Base-by-base conservation (phyloP, 2,329 filamentous ascomycete species). In the Fusarium sp. region DNA sequence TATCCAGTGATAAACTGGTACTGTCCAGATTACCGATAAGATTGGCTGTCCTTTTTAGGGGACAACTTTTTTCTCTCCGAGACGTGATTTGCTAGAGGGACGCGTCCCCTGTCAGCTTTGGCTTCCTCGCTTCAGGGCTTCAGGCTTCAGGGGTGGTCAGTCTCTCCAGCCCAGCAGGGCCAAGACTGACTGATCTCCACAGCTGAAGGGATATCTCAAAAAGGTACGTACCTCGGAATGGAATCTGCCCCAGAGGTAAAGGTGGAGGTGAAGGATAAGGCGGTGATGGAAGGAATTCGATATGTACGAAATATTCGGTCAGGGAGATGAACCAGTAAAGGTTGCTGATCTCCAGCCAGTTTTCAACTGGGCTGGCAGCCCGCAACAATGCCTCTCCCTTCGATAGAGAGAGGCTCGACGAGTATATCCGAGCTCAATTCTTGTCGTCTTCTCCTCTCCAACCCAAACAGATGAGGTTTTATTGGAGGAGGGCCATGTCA, bases 381-480 rank as follows among this genome's bases (percentile, higher is more conserved):
- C 68, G 71, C 60, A 50, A 44, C 56, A 57, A 74, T 69, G 47
- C 67, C 67, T 64, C 71, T 69, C 71, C 59, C 71, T 59, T 46
- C 42, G 46, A 37, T 19, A 35, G 59, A 72, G 67, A 73, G 71
- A 71, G 67, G 60, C 49, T 49, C 50, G 62, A 53, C n/a, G 42
- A 37, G 50, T 54, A 60, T 67, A 30, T 68, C 42, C 37, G 40
- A 49, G 30, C 35, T 32, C 49, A 60, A 33, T 37, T 63, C 35
- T 59, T 37, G 58, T 25, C 49, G 49, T 70, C 70, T 61, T 64
- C 65, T 64, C 69, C 69, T 77, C 75, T 77, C 61, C 73, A 69
- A 75, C 71, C 71, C 32, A 61, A 56, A 56, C 32, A 69, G 60
- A 49, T 57, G 58, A 74, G 71, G 71, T 64, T 53, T 37, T 72